These are phyloP conservation scores for Erysimum cheiranthoides DNA, from an alignment of 345 rosid species.

Conservation along the genomic window DNA sequence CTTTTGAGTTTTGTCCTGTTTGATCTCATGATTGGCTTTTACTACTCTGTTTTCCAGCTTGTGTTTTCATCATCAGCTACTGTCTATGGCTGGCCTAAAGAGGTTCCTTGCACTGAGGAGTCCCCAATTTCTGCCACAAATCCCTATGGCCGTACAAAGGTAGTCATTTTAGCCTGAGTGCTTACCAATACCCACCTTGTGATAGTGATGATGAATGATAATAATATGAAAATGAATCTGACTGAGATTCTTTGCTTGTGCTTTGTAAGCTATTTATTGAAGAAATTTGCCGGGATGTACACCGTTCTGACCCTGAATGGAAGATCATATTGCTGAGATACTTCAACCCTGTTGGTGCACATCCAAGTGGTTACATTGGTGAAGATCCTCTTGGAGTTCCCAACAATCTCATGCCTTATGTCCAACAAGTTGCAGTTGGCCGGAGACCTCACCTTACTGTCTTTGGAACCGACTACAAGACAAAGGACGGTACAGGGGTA, in stretches of 20 bases:
- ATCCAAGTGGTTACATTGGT: slow-evolving; percentile 88
- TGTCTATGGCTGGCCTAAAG: slow-evolving; percentile 97
- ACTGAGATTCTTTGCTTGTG: slow-evolving; percentile 22
- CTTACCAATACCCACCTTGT: neutral
- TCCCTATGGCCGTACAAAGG: slow-evolving; percentile 98
- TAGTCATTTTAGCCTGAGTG: slow-evolving; percentile 7
- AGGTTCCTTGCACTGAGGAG: slow-evolving; percentile 94
- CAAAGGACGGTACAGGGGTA: slow-evolving; percentile 99
- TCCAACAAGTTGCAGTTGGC: slow-evolving; percentile 96
- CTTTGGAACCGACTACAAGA: slow-evolving; percentile 79
- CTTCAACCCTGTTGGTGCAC: slow-evolving; percentile 98
- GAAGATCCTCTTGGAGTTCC: slow-evolving; percentile 97
- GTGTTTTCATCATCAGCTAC: slow-evolving; percentile 99
- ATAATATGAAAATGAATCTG: slow-evolving; percentile 12
- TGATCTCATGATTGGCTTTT: slow-evolving; percentile 35
- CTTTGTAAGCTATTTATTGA: slow-evolving; percentile 78
- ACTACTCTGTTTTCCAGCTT: slow-evolving; percentile 61
- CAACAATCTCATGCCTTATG: slow-evolving; percentile 97
- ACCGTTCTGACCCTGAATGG: slow-evolving; percentile 76
- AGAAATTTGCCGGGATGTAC: slow-evolving; percentile 83
- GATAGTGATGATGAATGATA: neutral
- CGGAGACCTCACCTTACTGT: slow-evolving; percentile 81
- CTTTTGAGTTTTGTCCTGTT: slow-evolving; percentile 13
- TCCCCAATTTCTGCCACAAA: slow-evolving; percentile 74
- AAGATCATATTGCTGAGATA: slow-evolving; percentile 90